Evolutionary conservation across 2,329 filamentous ascomycete genomes (phyloP).

Genomic region (Pestalotiopsis sp.): DNA sequence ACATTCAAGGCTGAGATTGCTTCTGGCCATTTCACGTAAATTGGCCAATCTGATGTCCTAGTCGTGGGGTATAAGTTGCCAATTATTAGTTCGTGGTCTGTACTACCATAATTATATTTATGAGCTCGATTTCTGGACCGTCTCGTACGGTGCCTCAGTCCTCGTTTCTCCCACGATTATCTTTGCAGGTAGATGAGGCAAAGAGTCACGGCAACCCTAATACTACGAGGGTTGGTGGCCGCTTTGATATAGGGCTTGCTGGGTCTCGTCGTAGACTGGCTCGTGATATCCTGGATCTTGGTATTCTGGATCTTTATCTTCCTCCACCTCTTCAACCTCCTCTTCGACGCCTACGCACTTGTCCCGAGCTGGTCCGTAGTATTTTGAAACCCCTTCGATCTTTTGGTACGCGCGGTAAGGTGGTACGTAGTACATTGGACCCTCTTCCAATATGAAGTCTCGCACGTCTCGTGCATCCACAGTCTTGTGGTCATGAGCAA

Average conservation of each 20-base stretch:
- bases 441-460: conserved; percentile 11
- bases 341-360: too few species aligned
- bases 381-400: background rate
- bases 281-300: too few species aligned
- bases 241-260: too few species aligned
- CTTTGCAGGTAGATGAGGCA: too few species aligned
- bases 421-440: background rate
- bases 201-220: too few species aligned
- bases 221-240: too few species aligned
- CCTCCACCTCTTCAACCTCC: too few species aligned
- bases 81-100: background rate
- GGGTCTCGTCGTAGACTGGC: too few species aligned
- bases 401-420: background rate
- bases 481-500: conserved; percentile 24
- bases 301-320: too few species aligned
- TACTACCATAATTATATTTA: background rate
- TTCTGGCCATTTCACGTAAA: background rate
- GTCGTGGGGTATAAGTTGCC: background rate
- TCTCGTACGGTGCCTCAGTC: too few species aligned
- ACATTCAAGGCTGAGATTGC: background rate
- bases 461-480: conserved; percentile 24
- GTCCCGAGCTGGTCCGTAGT: background rate
- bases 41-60: background rate
- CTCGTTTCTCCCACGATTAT: too few species aligned
- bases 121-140: background rate